Evolutionary conservation across 1,284 basidiomycete genomes (phyloP), one percentile per base, ranked within the genome.

Genomic region (Blastosporella zonata): DNA sequence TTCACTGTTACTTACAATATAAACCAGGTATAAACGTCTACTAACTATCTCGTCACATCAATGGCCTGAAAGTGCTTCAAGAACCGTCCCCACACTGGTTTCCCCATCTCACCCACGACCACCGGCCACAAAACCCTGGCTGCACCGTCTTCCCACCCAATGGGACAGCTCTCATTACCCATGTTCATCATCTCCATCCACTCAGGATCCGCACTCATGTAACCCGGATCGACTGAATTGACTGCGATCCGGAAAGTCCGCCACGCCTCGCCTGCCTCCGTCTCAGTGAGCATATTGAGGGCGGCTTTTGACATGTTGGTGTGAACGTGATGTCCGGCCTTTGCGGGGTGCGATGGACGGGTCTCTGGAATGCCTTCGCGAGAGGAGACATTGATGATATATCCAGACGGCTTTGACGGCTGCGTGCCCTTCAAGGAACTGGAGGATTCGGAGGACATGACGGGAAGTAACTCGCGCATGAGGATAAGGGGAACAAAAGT

Each of bases 241-340:
- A 67, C 62, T 7, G 60, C 61, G 2, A 67, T 59, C n/a, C 59
- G 56, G 29, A 58, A 50, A 17, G 39, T 47, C 40, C 60, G 49
- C 64, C 63, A 66, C 38, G 62, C 58, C 35, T 57, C 42, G 13
- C 44, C 48, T 2, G 63, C 65, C 49, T 67, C 58, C 1, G 65
- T 68, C 46, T 67, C 63, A 2, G 65, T 63, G 17, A 66, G 55
- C 66, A 67, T 67, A 43, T 67, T 67, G 25, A 65, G 53, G 9
- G 65, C 66, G 7, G 66, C 66, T 46, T 67, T 67, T 7, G 63
- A 64, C 64, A 67, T 67, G 48, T 67, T 67, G 27, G 65, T 67
- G 49, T 67, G 66, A 5, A 66, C 62, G 38, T 67, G 65, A 18
- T 58, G 48, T 10, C 62, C 62, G 15, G 53, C 47, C 33, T 64